These are phyloP conservation scores for Fraxinus sp. DNA, from an alignment of 305 asterid species.

Conservation along the genomic window DNA sequence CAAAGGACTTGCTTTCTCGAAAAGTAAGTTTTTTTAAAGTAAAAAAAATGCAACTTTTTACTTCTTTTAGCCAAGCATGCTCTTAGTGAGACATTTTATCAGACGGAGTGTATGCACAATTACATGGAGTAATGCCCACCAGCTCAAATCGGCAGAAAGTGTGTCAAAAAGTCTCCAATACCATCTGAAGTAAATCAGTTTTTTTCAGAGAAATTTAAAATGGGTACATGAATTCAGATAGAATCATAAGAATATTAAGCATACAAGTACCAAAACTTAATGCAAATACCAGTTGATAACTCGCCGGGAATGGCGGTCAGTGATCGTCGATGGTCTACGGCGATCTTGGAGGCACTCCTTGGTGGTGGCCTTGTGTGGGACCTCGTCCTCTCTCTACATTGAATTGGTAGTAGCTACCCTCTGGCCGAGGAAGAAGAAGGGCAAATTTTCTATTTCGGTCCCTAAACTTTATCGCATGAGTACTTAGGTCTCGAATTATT, in stretches of 20 bases:
- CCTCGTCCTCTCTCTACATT: not conserved
- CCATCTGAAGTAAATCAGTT: not conserved
- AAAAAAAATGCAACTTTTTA: not conserved
- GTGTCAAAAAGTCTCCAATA: not conserved
- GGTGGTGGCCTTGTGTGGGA: not conserved
- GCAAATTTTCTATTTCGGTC: not conserved
- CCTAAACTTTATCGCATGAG: not conserved
- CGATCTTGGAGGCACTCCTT: not conserved
- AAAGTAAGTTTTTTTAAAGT: not conserved
- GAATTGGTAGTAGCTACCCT: not conserved
- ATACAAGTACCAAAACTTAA: not conserved
- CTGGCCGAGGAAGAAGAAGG: not conserved
- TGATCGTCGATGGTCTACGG: not conserved
- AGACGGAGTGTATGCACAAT: not conserved
- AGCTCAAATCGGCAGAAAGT: not conserved
- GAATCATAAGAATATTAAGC: not conserved
- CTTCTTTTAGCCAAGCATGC: not conserved
- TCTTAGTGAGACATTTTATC: slow-evolving; percentile 1
- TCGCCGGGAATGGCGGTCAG: not conserved
- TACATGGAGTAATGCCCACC: not conserved
- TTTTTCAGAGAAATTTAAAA: not conserved
- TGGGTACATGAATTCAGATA: not conserved
- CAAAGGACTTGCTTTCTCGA: not conserved
- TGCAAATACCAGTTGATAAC: not conserved
- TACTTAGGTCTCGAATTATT: not conserved